Evolutionary conservation across 2,329 filamentous ascomycete species (phyloP).

Genomic region (Epichloe baconii): DNA sequence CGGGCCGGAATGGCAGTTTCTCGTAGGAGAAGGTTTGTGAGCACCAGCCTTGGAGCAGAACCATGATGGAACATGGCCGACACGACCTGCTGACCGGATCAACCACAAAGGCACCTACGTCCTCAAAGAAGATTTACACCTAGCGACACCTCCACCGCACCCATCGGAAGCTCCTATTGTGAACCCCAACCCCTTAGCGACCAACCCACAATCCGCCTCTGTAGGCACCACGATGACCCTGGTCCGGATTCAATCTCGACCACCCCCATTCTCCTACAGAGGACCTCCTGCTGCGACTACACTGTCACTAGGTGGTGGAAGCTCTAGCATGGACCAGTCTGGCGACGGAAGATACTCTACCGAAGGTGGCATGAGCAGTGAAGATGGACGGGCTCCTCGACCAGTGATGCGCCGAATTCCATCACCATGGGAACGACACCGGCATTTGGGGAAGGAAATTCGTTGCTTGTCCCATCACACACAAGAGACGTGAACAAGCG

Average conservation of each 20-base stretch:
- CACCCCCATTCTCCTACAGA: constrained; percentile 42
- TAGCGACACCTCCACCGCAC: constrained; percentile 89
- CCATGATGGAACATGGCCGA: neutral
- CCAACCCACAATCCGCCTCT: constrained; percentile 69
- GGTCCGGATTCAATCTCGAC: constrained; percentile 53
- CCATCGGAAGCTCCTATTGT: constrained; percentile 80
- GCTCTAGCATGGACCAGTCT: constrained; percentile 46
- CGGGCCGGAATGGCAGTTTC: constrained; percentile 75
- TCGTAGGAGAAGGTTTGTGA: constrained; percentile 73
- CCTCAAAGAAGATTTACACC: constrained; percentile 78
- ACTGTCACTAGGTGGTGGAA: constrained; percentile 28
- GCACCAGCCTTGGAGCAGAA: neutral
- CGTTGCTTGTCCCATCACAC: constrained; percentile 48
- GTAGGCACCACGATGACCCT: constrained; percentile 76
- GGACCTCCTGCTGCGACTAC: constrained; percentile 37
- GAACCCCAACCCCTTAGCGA: constrained; percentile 85
- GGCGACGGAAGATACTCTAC: constrained; percentile 47
- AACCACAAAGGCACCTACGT: constrained; percentile 63
- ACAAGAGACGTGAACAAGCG: constrained; percentile 66
- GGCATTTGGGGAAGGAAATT: constrained; percentile 78
- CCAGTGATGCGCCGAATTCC: constrained; percentile 34
- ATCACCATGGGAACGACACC: constrained; percentile 37
- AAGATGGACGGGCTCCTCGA: constrained; percentile 39
- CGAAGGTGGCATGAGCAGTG: constrained; percentile 45
- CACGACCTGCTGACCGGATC: constrained; percentile 5